These are phyloP conservation scores for Ophiostoma fasciatum DNA, from an alignment of 2,329 filamentous ascomycete species.

Conservation along the genomic window DNA sequence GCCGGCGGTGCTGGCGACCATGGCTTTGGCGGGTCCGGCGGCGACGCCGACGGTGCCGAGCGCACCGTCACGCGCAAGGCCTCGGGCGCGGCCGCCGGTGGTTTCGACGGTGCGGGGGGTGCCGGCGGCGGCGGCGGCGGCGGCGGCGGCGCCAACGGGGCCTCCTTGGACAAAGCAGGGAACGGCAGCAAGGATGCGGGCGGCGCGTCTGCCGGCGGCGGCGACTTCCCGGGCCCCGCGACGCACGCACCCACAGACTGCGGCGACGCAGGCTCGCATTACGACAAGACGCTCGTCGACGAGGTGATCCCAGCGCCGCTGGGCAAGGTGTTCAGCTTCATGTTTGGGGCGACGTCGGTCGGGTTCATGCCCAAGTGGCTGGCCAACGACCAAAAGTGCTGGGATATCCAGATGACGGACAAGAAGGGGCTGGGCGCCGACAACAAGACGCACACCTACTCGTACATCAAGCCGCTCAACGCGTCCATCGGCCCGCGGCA, in stretches of 20 bases:
- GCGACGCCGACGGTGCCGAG: slow-evolving; percentile 37
- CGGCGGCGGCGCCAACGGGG: slow-evolving; percentile 27
- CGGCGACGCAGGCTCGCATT: slow-evolving; percentile 62
- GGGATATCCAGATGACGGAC: slow-evolving; percentile 76
- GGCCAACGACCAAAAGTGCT: slow-evolving; percentile 72
- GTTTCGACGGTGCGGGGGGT: not conserved
- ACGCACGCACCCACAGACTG: slow-evolving; percentile 77
- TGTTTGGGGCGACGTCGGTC: slow-evolving; percentile 71
- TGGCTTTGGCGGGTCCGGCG: too few relatives aligned
- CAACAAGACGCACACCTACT: slow-evolving; percentile 58
- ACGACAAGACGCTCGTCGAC: slow-evolving; percentile 72
- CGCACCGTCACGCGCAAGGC: slow-evolving; percentile 53
- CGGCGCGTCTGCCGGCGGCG: slow-evolving; percentile 2
- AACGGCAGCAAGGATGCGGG: slow-evolving; percentile 33
- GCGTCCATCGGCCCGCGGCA: slow-evolving; percentile 79
- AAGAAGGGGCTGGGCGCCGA: slow-evolving; percentile 64
- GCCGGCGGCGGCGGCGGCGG: not conserved
- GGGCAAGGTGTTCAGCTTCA: slow-evolving; percentile 76
- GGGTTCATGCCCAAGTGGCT: slow-evolving; percentile 80
- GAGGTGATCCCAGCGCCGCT: slow-evolving; percentile 76
- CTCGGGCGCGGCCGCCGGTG: slow-evolving; percentile 40
- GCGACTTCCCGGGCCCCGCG: slow-evolving; percentile 72
- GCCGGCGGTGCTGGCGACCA: slow-evolving; percentile 34
- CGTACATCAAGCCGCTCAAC: slow-evolving; percentile 83
- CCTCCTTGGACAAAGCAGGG: slow-evolving; percentile 33